Evolutionary conservation across 208 protist species (phyloP).

Genomic region (Novymonas esmeraldas): DNA sequence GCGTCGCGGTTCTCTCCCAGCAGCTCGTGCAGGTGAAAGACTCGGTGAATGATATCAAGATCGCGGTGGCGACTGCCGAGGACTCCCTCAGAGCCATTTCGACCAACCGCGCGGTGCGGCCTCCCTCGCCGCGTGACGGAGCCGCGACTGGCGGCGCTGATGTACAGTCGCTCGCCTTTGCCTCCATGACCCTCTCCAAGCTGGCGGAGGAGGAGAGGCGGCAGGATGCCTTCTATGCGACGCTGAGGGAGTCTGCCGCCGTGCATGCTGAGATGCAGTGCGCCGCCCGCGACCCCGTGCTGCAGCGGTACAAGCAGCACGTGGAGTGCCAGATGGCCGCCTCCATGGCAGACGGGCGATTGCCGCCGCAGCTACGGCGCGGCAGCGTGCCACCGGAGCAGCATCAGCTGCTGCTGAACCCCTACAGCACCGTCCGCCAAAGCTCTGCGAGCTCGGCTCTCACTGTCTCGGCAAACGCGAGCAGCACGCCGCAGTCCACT

Average conservation of each 20-base stretch:
- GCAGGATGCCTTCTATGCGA: slow-evolving; percentile 24
- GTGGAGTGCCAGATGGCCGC: slow-evolving; percentile 19
- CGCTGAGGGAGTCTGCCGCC: slow-evolving; percentile 11
- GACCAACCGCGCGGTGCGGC: slow-evolving; percentile 4
- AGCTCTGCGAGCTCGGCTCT: not conserved
- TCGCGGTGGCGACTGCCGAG: slow-evolving; percentile 14
- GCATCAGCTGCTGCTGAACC: slow-evolving; percentile 26
- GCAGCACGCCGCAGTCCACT: not conserved
- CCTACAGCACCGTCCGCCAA: slow-evolving; percentile 10
- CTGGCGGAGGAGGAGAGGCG: slow-evolving; percentile 13
- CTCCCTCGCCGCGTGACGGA: not conserved
- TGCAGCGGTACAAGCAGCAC: slow-evolving; percentile 18
- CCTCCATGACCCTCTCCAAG: slow-evolving; percentile 7
- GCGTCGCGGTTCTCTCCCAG: slow-evolving; percentile 20
- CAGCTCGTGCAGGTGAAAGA: slow-evolving; percentile 22
- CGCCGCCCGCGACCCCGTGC: slow-evolving; percentile 5
- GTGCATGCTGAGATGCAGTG: slow-evolving; percentile 28
- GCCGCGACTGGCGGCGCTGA: slow-evolving; percentile 13
- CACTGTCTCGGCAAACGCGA: not conserved
- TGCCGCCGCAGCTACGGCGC: not conserved
- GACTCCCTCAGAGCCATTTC: slow-evolving; percentile 10
- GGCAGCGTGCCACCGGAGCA: slow-evolving; percentile 3
- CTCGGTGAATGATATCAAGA: slow-evolving; percentile 22
- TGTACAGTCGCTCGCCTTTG: slow-evolving; percentile 24
- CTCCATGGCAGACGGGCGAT: not conserved